Evolutionary conservation across 2,329 filamentous ascomycete genomes (phyloP).

Genomic region (Calonectria hongkongensis): DNA sequence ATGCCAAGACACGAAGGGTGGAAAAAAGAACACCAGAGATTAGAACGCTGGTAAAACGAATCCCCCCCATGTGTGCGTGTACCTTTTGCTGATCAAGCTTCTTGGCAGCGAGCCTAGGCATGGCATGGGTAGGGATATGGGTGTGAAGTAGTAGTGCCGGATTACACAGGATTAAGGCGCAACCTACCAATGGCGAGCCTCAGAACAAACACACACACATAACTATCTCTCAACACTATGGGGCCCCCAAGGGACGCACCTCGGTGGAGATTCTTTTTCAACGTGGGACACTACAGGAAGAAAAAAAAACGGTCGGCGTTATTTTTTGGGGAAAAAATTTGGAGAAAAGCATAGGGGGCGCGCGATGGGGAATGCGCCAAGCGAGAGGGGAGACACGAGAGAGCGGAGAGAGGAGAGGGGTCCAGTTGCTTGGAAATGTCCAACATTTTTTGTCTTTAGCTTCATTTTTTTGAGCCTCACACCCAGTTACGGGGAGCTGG

Average conservation of each 20-base stretch:
- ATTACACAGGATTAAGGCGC: not conserved
- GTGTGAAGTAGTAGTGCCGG: not conserved
- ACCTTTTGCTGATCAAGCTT: constrained; percentile 1
- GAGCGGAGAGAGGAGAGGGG: not conserved
- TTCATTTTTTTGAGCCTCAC: constrained; percentile 13
- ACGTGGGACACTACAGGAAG: no score
- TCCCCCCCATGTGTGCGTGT: not conserved
- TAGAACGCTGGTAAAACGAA: constrained; percentile 4
- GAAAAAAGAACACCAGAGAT: constrained; percentile 22
- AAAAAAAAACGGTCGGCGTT: not conserved
- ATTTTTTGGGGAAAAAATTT: not conserved
- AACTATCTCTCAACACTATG: not conserved
- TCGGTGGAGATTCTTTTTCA: not conserved
- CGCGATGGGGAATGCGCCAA: not conserved
- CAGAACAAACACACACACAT: not conserved
- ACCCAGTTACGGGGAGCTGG: no score
- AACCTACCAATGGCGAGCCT: not conserved
- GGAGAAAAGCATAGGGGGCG: not conserved
- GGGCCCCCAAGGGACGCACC: not conserved
- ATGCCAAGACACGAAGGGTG: not conserved
- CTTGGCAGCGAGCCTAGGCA: not conserved
- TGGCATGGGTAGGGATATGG: not conserved
- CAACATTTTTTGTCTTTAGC: constrained; percentile 6
- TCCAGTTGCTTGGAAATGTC: constrained; percentile 3
- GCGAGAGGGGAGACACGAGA: not conserved